These are phyloP conservation scores for Aspergillus haitiensis DNA, from an alignment of 495 filamentous ascomycete genomes.

Conservation along the genomic window DNA sequence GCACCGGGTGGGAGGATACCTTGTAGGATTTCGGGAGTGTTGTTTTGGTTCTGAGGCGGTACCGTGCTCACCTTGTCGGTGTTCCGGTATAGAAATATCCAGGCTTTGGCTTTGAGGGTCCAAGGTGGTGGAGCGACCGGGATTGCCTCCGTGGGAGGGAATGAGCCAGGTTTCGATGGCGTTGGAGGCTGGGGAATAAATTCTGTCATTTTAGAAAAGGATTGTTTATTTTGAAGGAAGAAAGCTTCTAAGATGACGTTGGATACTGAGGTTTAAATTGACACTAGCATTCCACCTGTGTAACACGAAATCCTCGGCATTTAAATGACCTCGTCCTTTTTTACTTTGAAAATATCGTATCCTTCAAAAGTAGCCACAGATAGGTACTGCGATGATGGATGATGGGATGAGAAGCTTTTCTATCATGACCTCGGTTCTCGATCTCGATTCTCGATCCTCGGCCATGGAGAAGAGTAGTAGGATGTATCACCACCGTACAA, in stretches of 20 bases:
- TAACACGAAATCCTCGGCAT: conserved; percentile 1
- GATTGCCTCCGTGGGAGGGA: not conserved
- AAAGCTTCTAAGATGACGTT: no score
- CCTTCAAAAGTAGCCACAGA: not conserved
- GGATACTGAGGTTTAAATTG: no score
- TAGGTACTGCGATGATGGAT: not conserved
- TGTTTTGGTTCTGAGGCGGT: conserved; percentile 9
- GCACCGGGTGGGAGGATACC: conserved; percentile 1
- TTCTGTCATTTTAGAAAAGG: not conserved
- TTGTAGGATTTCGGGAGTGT: conserved; percentile 3
- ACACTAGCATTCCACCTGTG: not conserved
- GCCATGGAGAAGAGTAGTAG: not conserved
- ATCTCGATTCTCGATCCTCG: conserved; percentile 4
- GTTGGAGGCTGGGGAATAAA: not conserved
- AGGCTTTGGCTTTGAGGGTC: conserved; percentile 5
- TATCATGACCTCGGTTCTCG: conserved; percentile 4
- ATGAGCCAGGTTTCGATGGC: not conserved
- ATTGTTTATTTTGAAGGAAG: not conserved
- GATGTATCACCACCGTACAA: no score
- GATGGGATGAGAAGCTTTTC: not conserved
- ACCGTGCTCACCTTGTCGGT: not conserved
- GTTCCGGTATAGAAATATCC: conserved; percentile 6
- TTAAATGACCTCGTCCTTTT: not conserved
- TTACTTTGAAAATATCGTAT: no score
- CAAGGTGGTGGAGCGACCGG: conserved; percentile 13